Conservation (phyloP, 257 asterid species). For the Solanum megistacrolobum region DNA sequence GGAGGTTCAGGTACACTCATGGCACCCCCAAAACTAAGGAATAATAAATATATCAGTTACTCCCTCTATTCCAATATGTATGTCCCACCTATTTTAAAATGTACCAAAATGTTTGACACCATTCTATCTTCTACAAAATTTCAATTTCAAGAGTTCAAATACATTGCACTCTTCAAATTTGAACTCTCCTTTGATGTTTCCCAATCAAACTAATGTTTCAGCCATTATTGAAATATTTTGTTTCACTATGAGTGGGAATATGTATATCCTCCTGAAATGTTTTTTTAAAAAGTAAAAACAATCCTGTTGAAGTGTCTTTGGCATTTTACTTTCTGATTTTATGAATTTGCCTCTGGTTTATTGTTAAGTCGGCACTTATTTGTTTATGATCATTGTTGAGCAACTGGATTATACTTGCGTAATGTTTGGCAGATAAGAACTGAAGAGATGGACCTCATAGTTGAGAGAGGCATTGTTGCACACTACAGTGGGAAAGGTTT, state of each 20-base stretch:
- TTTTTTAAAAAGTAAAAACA: background rate
- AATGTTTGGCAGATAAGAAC: conserved; percentile 62
- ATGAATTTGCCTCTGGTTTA: background rate
- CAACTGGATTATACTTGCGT: background rate
- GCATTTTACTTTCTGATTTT: background rate
- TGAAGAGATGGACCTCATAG: conserved; percentile 91
- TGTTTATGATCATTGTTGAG: background rate
- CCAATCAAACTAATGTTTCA: background rate
- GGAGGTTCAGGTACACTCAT: conserved; percentile 74
- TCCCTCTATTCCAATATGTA: background rate
- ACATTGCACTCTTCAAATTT: background rate
- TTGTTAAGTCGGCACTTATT: background rate
- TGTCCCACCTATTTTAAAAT: background rate
- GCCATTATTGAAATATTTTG: background rate
- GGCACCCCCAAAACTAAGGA: background rate
- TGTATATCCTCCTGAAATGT: background rate
- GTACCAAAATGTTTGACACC: background rate
- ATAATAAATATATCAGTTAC: background rate
- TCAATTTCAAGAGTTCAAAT: background rate
- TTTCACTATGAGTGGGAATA: background rate
- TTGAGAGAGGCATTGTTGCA: conserved; percentile 90
- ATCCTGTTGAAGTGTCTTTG: background rate
- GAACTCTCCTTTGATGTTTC: background rate
- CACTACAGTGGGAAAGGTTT: conserved; percentile 82
- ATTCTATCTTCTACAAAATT: background rate